Evolutionary conservation across 2,329 filamentous ascomycete species (phyloP).

Genomic region (Knufia petricola): DNA sequence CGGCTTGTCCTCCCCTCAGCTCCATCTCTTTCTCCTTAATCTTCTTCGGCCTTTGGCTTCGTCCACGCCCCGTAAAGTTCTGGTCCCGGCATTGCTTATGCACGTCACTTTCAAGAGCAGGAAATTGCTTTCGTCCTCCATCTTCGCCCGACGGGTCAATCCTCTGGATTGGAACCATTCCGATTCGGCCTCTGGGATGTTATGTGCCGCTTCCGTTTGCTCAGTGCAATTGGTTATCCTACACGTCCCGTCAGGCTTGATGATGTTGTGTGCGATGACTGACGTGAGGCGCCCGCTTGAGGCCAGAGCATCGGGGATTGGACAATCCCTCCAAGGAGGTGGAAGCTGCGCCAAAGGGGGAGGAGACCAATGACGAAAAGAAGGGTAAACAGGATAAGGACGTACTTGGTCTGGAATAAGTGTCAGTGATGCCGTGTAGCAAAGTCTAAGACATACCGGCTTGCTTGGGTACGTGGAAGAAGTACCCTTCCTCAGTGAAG

Average conservation of each 20-base stretch:
- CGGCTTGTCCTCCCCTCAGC: not conserved
- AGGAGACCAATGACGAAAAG: no score
- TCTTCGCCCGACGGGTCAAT: no score
- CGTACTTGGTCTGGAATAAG: no score
- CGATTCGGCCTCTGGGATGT: not conserved
- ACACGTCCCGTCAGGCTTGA: not conserved
- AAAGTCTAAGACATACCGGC: not conserved
- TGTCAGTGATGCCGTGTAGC: no score
- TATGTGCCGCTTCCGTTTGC: not conserved
- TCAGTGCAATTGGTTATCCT: not conserved
- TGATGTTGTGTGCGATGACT: not conserved
- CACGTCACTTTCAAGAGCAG: not conserved
- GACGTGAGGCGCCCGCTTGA: not conserved
- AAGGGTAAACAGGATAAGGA: no score
- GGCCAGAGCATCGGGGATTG: not conserved
- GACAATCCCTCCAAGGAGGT: no score
- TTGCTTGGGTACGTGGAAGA: slow-evolving; percentile 3
- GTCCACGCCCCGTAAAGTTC: not conserved
- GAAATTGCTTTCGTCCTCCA: no score
- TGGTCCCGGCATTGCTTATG: not conserved
- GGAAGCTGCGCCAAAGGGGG: no score
- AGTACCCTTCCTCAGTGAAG: slow-evolving; percentile 2
- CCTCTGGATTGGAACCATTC: not conserved
- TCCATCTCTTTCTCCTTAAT: not conserved
- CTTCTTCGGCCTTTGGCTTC: slow-evolving; percentile 1